Evolutionary conservation across 179 eudicot genomes (phyloP), one percentile per base, ranked within the genome.

Genomic region (Silene coronaria): DNA sequence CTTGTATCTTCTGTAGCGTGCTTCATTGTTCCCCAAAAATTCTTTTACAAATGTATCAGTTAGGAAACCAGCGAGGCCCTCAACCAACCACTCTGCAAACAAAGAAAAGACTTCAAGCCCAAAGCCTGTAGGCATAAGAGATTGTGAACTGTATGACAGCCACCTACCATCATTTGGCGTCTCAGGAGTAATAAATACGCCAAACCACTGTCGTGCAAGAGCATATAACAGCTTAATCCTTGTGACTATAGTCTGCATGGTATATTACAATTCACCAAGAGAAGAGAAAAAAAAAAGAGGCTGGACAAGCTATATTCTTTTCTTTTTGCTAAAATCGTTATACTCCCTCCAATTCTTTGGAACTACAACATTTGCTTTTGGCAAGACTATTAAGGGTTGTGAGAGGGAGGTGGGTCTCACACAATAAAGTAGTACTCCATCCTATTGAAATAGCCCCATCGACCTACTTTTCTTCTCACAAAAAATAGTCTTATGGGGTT

Each of bases 121-220:
- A 77, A 74, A n/a, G 46, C 75, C 45, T 46, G 51, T 14, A 75
- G 68, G 64, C 65, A 68, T 51, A 77, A 36, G 71, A 77, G 32
- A 65, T 9, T 23, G 45, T 27, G 60, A 67, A 70, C 48, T 30
- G 11, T 57, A 28, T 63, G 59, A 66, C 51, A 67, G 82, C 75
- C 45, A 72, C 80, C 80, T 88, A 95, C 99, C 99, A 86, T 95
- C 99, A 85, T 76, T 91, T 70, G 96, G 85, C 67, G 91, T 81
- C 86, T 93, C 99, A 28, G 99, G 89, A 67, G 97, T 88, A 38
- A 95, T 88, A 87, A 86, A 95, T 36, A 95, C 93, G 74, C 99
- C 99, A 85, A 95, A 95, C 99, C 99, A 95, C 82, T 92, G 99
- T 67, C 91, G 85, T 82, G 99, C 95, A 77, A 95, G 97, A 68